These are phyloP conservation scores for Hypericum perforatum DNA, from an alignment of 345 rosid species.

Conservation along the genomic window DNA sequence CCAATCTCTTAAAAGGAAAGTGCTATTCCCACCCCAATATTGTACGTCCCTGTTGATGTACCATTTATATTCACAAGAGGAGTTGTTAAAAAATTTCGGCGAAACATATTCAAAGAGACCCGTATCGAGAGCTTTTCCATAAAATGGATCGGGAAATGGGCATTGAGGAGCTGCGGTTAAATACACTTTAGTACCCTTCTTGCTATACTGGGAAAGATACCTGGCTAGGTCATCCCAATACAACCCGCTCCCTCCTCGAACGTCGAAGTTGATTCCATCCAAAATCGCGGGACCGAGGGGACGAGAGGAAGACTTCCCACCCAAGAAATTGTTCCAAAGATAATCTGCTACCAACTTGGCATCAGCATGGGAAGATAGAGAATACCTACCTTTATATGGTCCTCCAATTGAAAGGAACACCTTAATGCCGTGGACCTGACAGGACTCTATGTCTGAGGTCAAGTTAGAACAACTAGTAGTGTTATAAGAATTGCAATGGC, in stretches of 20 bases:
- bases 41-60: constrained; percentile 8
- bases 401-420: too few species aligned
- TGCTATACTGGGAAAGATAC: constrained; percentile 12
- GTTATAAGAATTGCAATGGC: too few species aligned
- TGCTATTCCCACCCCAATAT: too few species aligned
- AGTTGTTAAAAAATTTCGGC: constrained; percentile 24
- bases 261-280: constrained; percentile 26
- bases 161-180: constrained; percentile 24
- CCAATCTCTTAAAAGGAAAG: too few species aligned
- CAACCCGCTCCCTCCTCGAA: constrained; percentile 9
- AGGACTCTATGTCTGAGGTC: too few species aligned
- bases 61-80: constrained; percentile 16
- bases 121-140: constrained; percentile 20
- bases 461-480: too few species aligned
- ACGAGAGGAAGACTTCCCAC: constrained; percentile 20
- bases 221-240: constrained; percentile 20
- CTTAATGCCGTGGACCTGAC: too few species aligned
- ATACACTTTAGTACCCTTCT: constrained; percentile 14
- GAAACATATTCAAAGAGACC: constrained; percentile 21
- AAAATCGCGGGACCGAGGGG: constrained; percentile 16
- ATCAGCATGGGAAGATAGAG: too few species aligned
- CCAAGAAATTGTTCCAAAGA: too few species aligned
- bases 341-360: too few species aligned
- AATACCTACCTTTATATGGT: too few species aligned
- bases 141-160: constrained; percentile 16